Evolutionary conservation across 257 asterid genomes (phyloP).

Genomic region (Solanum boliviense): DNA sequence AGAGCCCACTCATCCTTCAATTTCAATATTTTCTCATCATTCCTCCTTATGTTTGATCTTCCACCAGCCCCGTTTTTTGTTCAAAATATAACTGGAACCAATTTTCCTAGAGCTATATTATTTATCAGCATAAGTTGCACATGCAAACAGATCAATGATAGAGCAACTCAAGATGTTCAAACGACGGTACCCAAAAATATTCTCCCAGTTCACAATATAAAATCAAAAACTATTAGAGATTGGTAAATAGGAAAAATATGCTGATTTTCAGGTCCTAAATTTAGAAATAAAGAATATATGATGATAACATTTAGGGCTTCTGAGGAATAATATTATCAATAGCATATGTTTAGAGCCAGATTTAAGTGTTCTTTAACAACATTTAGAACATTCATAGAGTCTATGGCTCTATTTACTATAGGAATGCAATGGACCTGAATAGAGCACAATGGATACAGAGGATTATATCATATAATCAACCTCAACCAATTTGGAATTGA

Average conservation of each 20-base stretch:
- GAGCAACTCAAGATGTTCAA: background rate
- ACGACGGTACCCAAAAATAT: background rate
- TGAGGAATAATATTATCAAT: background rate
- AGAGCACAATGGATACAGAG: background rate
- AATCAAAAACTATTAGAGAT: background rate
- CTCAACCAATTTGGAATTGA: background rate
- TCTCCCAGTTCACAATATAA: background rate
- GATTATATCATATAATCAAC: background rate
- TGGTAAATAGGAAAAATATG: background rate
- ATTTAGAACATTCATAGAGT: background rate
- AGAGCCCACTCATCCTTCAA: background rate
- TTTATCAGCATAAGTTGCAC: background rate
- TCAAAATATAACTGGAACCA: background rate
- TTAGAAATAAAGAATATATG: background rate
- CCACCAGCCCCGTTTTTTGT: background rate
- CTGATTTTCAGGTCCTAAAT: background rate
- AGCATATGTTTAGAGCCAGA: background rate
- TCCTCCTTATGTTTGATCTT: background rate
- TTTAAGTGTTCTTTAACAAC: background rate
- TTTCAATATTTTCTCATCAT: background rate
- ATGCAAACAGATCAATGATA: background rate
- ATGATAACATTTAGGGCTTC: background rate
- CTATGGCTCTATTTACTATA: background rate
- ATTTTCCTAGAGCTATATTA: background rate
- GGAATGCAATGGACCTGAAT: background rate